Base-by-base conservation (phyloP, 306 rosid genomes). In the Astragalus membranaceus region DNA sequence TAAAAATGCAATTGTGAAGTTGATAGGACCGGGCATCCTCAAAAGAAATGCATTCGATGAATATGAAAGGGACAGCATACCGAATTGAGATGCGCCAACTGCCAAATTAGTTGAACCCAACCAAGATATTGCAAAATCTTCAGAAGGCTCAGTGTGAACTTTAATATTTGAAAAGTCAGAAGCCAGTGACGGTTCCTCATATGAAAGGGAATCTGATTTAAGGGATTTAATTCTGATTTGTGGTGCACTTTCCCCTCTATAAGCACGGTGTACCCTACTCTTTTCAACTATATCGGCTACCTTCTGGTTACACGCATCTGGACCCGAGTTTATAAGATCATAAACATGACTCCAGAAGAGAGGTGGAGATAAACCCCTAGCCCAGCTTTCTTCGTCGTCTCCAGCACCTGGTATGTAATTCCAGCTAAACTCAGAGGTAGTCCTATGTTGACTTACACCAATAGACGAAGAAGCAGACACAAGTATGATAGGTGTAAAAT, bases 311-410 rank as follows among this genome's bases (percentile, higher is more conserved):
- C 98, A 88, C 29, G 72, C n/a, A 29, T 88, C 88, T 8, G 96
- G 98, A 30, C 94, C 90, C 0, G 90, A 81, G 72, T 70, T 84
- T 78, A 88, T 84, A 78, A 90, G 78, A 77, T 87, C 96, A 75
- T 85, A 79, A 64, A 79, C 97, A 65, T 89, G 72, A 12, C 66
- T 79, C 98, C 98, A 88, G 36, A 93, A 93, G 16, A 93, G 87
- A 50, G 49, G 48, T 4, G 96, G 98, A 44, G 94, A 75, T 72
- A 93, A 81, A 49, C 98, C 88, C 78, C 89, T 84, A 4, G 98
- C 90, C 96, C 97, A 93, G 67, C 92, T 90, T 85, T 93, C 98
- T 84, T 93, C 98, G 33, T 93, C 97, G 15, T 93, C 97, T 67
- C 97, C 97, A 0, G 98, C 97, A 50, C 98, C 97, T 0, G 97